Conservation (phyloP, 345 rosid species). For the Bretschneidera sinensis region DNA sequence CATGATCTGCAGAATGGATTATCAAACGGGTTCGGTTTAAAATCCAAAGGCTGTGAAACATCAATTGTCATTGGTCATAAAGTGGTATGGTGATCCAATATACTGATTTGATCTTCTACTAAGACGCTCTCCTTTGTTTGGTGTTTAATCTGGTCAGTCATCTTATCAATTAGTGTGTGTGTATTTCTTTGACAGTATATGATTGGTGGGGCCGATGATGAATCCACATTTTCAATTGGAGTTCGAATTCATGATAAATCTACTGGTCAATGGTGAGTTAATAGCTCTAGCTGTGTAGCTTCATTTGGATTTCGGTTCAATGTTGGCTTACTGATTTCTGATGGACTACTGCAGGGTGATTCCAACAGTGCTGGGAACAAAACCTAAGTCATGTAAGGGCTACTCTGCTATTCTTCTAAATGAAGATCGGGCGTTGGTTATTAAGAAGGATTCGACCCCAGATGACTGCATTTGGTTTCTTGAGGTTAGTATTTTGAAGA, state of each 20-base stretch:
- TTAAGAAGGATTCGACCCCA: slow-evolving; percentile 58
- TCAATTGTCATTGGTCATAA: slow-evolving; percentile 38
- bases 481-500: slow-evolving; percentile 57
- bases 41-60: slow-evolving; percentile 39
- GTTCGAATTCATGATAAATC: slow-evolving; percentile 52
- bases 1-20: slow-evolving; percentile 36
- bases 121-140: slow-evolving; percentile 3
- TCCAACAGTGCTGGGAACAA: slow-evolving; percentile 63
- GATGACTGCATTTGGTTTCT: slow-evolving; percentile 91
- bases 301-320: slow-evolving; percentile 14
- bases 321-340: slow-evolving; percentile 13
- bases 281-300: slow-evolving; percentile 8
- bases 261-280: slow-evolving; percentile 57
- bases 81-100: slow-evolving; percentile 40
- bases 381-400: slow-evolving; percentile 58
- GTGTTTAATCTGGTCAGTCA: slow-evolving; percentile 18
- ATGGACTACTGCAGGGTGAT: slow-evolving; percentile 40
- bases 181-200: slow-evolving; percentile 51
- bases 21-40: slow-evolving; percentile 39
- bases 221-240: slow-evolving; percentile 40
- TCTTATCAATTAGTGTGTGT: slow-evolving; percentile 14
- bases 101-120: slow-evolving; percentile 9
- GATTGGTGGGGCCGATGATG: slow-evolving; percentile 52
- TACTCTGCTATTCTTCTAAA: slow-evolving; percentile 50
- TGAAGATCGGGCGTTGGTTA: slow-evolving; percentile 61